These are phyloP conservation scores for Aspergillus viridinutans DNA, from an alignment of 2,329 filamentous ascomycete genomes.

Conservation along the genomic window DNA sequence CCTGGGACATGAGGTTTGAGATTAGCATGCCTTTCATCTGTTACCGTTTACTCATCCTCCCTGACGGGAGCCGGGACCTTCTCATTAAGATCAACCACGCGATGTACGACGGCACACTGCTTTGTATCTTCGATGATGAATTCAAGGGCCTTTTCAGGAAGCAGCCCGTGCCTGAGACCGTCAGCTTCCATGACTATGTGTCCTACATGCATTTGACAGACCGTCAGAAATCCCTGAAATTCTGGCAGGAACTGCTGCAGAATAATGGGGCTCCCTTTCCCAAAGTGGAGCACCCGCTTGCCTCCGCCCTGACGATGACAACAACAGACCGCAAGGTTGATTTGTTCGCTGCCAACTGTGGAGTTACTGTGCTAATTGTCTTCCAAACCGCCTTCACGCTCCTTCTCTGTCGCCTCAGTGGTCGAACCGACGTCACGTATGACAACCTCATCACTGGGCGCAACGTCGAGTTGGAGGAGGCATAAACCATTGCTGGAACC, in stretches of 20 bases:
- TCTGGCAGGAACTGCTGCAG: not conserved
- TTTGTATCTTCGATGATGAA: constrained; percentile 3
- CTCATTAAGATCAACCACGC: constrained; percentile 2
- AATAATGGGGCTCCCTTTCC: not conserved
- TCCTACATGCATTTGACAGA: not conserved
- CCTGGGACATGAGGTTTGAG: not conserved
- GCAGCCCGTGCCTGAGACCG: not conserved
- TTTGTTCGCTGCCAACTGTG: not conserved
- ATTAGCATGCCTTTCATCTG: constrained; percentile 4
- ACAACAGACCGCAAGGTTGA: not conserved
- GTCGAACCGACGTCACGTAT: not conserved
- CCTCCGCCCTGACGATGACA: not conserved
- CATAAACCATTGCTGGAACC: constrained; percentile 1
- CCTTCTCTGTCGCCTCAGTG: not conserved
- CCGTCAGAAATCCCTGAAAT: not conserved
- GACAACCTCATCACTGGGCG: constrained; percentile 1
- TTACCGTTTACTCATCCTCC: not conserved
- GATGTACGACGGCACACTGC: constrained; percentile 3
- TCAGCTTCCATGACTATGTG: constrained; percentile 1
- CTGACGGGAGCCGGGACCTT: constrained; percentile 1
- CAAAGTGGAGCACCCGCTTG: not conserved
- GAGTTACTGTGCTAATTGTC: constrained; percentile 2
- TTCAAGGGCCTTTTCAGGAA: not conserved
- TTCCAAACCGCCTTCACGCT: constrained; percentile 5
- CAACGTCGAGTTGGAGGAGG: constrained; percentile 2